Evolutionary conservation across 2,329 filamentous ascomycete species (phyloP).

Genomic region (Chlorencoelia australis): DNA sequence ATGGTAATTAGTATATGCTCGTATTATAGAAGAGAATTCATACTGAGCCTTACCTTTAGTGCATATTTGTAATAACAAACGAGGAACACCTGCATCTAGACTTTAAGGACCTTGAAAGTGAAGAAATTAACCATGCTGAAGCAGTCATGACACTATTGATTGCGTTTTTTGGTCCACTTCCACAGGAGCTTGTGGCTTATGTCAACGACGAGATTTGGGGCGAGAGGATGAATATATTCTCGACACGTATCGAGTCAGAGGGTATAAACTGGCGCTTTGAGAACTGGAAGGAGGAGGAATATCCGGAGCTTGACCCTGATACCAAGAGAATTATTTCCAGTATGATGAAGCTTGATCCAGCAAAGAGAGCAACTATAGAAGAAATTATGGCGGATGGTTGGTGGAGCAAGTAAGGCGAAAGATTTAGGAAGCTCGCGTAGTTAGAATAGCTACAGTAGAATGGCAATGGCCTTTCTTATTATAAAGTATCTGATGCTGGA

Average conservation of each 20-base stretch:
- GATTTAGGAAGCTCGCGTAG: too few species aligned
- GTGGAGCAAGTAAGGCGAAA: too few species aligned
- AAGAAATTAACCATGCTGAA: constrained; percentile 23
- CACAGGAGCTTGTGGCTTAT: constrained; percentile 22
- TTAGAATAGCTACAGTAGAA: too few species aligned
- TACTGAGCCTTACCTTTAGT: constrained; percentile 11
- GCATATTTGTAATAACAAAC: constrained; percentile 21
- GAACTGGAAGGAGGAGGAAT: constrained; percentile 21
- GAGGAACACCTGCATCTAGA: constrained; percentile 20
- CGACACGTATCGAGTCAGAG: constrained; percentile 15
- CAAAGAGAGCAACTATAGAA: constrained; percentile 18
- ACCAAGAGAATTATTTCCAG: constrained; percentile 24
- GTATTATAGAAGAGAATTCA: background rate
- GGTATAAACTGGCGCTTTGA: constrained; percentile 17
- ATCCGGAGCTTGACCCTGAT: constrained; percentile 24
- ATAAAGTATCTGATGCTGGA: too few species aligned
- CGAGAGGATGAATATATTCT: constrained; percentile 14
- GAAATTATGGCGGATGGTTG: constrained; percentile 9
- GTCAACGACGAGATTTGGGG: constrained; percentile 21
- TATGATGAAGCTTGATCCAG: constrained; percentile 26
- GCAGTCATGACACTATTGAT: too few species aligned
- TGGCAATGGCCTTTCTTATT: too few species aligned
- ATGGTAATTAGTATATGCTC: constrained; percentile 8
- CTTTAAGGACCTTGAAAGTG: constrained; percentile 20
- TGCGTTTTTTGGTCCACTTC: constrained; percentile 24